These are phyloP conservation scores for Amanita inopinata DNA, from an alignment of 768 basidiomycete species.

Conservation along the genomic window DNA sequence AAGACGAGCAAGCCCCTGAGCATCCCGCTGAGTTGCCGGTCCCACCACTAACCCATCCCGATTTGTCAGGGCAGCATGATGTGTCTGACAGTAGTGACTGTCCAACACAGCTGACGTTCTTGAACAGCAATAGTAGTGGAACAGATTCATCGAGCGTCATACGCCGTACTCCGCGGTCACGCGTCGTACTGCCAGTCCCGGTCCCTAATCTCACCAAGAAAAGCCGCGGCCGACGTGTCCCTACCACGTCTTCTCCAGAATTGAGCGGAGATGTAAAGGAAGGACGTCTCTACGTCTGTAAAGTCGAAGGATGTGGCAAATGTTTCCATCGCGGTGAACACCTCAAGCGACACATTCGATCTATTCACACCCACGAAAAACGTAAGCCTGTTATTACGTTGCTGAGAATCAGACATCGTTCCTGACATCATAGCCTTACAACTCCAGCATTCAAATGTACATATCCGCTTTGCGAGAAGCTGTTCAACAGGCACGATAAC, in stretches of 20 bases:
- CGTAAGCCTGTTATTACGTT: slow-evolving; percentile 40
- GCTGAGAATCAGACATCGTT: slow-evolving; percentile 10
- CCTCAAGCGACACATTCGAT: slow-evolving; percentile 65
- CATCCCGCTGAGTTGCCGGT: background rate
- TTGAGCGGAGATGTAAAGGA: slow-evolving; percentile 14
- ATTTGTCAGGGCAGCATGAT: background rate
- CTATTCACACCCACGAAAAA: slow-evolving; percentile 71
- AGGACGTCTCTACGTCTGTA: slow-evolving; percentile 43
- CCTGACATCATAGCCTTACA: slow-evolving; percentile 12
- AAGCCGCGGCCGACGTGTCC: slow-evolving; percentile 69
- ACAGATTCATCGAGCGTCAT: slow-evolving; percentile 17
- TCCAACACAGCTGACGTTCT: slow-evolving; percentile 12
- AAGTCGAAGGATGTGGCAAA: slow-evolving; percentile 62
- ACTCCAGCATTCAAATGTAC: slow-evolving; percentile 67
- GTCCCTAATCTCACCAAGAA: slow-evolving; percentile 76
- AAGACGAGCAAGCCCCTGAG: slow-evolving; percentile 7
- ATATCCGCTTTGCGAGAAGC: slow-evolving; percentile 55
- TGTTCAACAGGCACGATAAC: slow-evolving; percentile 75
- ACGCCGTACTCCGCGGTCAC: slow-evolving; percentile 37
- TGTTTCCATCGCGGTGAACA: slow-evolving; percentile 69
- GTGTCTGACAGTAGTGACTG: background rate
- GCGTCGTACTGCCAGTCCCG: slow-evolving; percentile 52
- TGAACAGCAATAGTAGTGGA: slow-evolving; percentile 4
- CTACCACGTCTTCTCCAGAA: slow-evolving; percentile 29
- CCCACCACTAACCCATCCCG: background rate